Evolutionary conservation across 1,139 yeast species (phyloP).

Genomic region (Citeromyces hawaiiensis): DNA sequence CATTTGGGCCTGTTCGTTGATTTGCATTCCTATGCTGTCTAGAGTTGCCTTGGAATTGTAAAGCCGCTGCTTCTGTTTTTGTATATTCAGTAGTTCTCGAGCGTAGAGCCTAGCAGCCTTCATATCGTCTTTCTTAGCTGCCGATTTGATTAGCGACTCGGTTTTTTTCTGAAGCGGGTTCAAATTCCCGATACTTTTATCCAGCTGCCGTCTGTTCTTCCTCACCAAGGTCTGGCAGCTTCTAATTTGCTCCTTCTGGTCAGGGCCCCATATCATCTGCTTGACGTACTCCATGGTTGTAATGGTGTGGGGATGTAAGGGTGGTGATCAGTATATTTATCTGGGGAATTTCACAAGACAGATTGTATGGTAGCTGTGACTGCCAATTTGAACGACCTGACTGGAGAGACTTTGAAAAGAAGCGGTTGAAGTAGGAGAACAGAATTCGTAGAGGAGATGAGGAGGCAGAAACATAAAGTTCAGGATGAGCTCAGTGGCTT

Average conservation of each 20-base stretch:
- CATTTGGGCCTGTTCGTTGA: constrained; percentile 87
- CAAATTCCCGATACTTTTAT: constrained; percentile 59
- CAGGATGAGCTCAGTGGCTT: too few species aligned
- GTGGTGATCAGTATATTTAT: too few species aligned
- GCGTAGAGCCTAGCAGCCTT: constrained; percentile 73
- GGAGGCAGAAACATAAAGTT: too few species aligned
- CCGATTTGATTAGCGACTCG: constrained; percentile 53
- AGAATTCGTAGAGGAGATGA: too few species aligned
- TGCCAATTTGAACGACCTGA: too few species aligned
- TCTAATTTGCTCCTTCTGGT: constrained; percentile 79
- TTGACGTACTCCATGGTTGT: constrained; percentile 54
- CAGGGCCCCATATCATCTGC: constrained; percentile 89
- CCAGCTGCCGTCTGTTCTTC: constrained; percentile 75
- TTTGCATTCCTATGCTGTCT: constrained; percentile 75
- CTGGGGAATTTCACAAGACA: too few species aligned
- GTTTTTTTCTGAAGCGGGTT: constrained; percentile 56
- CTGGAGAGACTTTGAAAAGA: too few species aligned
- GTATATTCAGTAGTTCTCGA: constrained; percentile 62
- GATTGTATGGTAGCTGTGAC: too few species aligned
- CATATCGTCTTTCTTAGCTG: constrained; percentile 70
- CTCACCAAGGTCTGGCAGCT: constrained; percentile 74
- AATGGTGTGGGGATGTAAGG: neutral
- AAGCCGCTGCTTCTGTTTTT: constrained; percentile 63
- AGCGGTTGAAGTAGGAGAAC: too few species aligned
- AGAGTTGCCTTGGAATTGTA: constrained; percentile 76